Evolutionary conservation across 2,329 filamentous ascomycete species (phyloP).

Genomic region (Aphanoascus verrucosus): DNA sequence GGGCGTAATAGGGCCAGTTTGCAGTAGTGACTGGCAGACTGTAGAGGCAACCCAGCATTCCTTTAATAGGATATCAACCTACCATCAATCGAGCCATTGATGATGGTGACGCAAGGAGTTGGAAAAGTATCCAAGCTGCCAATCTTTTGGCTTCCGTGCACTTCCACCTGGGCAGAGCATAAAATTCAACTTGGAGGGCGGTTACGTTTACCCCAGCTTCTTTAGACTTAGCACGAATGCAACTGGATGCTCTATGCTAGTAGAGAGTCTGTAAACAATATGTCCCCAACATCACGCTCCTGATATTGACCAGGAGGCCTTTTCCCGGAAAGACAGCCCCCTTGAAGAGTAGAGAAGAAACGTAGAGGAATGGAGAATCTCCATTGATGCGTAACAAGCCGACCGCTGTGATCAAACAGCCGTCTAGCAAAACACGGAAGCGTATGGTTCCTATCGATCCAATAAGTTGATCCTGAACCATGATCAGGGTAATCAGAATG

Average conservation of each 20-base stretch:
- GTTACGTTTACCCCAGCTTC: neutral
- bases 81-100: neutral
- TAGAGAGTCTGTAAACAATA: no score
- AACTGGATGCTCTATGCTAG: neutral
- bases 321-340: no score
- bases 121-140: neutral
- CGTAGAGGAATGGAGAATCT: neutral
- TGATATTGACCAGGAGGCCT: no score
- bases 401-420: neutral
- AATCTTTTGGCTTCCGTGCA: neutral
- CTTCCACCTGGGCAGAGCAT: neutral
- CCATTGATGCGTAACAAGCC: neutral
- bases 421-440: neutral
- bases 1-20: neutral
- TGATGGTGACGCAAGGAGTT: conserved; percentile 2
- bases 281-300: no score
- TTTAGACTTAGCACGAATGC: neutral
- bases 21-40: neutral
- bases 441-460: no score
- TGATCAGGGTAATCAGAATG: no score
- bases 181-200: neutral
- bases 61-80: neutral
- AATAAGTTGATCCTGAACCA: no score
- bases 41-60: neutral
- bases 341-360: no score